These are phyloP conservation scores for Poa pratensis DNA, from an alignment of 176 grass and related monocot species.

Conservation along the genomic window DNA sequence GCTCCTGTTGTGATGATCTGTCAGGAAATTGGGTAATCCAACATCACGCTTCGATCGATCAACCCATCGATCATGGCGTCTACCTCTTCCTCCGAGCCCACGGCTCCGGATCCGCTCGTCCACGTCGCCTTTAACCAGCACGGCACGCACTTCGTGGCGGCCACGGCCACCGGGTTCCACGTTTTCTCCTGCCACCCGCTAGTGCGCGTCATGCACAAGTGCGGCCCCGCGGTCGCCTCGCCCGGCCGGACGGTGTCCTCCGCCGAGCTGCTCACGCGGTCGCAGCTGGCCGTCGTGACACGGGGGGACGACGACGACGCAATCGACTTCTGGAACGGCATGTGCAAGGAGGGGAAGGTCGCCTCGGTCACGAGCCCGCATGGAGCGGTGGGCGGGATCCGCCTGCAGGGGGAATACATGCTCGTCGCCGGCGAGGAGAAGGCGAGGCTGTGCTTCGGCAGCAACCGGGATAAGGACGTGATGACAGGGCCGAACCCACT, in stretches of 20 bases:
- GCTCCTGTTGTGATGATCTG: neutral
- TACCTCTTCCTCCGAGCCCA: no score
- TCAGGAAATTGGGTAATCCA: no score
- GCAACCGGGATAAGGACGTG: conserved; percentile 41
- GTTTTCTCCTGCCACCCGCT: conserved; percentile 52
- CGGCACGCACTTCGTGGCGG: conserved; percentile 55
- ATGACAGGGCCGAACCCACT: conserved; percentile 68
- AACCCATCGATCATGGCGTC: no score
- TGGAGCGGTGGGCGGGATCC: conserved; percentile 48
- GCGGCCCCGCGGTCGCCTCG: neutral
- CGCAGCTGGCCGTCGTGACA: neutral
- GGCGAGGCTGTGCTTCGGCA: conserved; percentile 37
- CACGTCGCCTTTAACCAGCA: conserved; percentile 64
- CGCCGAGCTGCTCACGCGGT: conserved; percentile 20
- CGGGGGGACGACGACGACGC: neutral
- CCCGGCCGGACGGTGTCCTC: neutral
- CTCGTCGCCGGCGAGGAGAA: conserved; percentile 58
- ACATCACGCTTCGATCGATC: no score
- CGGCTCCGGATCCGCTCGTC: conserved; percentile 44
- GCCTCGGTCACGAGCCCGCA: neutral
- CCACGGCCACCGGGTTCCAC: conserved; percentile 52
- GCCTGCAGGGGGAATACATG: conserved; percentile 46
- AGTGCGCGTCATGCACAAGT: neutral
- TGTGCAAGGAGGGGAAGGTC: neutral
- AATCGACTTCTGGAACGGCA: conserved; percentile 24